Conservation (phyloP, 192 early-diverging fungal genomes). For the Coemansia sp. region DNA sequence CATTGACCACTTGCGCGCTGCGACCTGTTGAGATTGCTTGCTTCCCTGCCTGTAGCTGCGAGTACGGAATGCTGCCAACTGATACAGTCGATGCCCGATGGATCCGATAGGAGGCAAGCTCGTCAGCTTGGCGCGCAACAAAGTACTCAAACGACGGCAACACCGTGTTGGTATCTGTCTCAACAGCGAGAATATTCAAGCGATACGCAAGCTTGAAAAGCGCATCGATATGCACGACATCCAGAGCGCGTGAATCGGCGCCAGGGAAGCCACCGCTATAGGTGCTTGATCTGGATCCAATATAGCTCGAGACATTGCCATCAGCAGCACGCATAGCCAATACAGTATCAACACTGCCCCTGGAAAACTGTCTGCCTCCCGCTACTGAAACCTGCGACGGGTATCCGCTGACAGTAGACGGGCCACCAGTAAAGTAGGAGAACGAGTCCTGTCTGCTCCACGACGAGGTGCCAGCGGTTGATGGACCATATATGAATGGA, state of each 20-base stretch:
- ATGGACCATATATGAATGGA: constrained; percentile 16
- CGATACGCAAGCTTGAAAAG: constrained; percentile 42
- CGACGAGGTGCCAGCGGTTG: background rate
- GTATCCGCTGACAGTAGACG: constrained; percentile 11
- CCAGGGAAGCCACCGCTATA: background rate
- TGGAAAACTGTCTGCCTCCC: constrained; percentile 19
- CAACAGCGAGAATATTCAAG: constrained; percentile 41
- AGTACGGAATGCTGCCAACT: constrained; percentile 1
- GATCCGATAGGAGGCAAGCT: constrained; percentile 27
- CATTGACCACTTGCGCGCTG: background rate
- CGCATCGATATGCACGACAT: constrained; percentile 37
- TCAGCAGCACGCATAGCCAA: constrained; percentile 14
- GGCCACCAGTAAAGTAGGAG: constrained; percentile 22
- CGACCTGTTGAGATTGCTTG: background rate
- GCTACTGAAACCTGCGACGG: constrained; percentile 10
- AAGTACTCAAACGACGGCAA: constrained; percentile 47
- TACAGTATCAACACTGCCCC: constrained; percentile 29
- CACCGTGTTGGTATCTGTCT: constrained; percentile 26
- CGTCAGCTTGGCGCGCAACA: constrained; percentile 27
- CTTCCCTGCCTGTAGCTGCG: background rate
- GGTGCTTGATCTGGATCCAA: background rate
- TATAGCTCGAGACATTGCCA: background rate
- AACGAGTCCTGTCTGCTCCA: constrained; percentile 45
- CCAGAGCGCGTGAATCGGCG: constrained; percentile 1
- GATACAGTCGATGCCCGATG: constrained; percentile 44